Percentiles rank a stretch among this genome's conserved stretches.
These are phyloP conservation scores for Inga laurina DNA, from an alignment of 306 rosid species.

Conservation along the genomic window DNA sequence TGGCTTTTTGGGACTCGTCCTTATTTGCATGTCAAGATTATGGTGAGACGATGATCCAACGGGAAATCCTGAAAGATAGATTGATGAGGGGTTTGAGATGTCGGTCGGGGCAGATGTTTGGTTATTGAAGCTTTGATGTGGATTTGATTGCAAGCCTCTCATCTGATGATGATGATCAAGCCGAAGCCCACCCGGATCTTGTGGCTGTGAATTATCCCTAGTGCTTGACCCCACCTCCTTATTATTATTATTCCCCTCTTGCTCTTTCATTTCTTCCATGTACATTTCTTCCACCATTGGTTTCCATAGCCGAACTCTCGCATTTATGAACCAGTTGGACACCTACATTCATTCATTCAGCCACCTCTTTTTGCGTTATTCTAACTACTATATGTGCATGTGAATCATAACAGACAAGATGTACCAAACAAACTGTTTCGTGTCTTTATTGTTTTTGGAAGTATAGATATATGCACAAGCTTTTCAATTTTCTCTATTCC, in stretches of 20 bases:
- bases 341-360: conserved; percentile 50
- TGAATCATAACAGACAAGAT: not conserved
- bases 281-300: conserved; percentile 97
- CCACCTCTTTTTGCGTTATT: not conserved
- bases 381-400: not conserved
- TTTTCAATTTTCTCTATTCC: not conserved
- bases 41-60: not conserved
- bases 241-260: conserved; percentile 33
- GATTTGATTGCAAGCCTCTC: conserved; percentile 30
- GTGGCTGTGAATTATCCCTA: conserved; percentile 18
- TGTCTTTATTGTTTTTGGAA: not conserved
- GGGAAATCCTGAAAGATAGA: not conserved
- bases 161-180: conserved; percentile 1
- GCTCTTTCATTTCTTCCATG: conserved; percentile 66
- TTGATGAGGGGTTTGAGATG: not conserved
- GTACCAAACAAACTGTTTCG: no score
- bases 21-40: conserved; percentile 16
- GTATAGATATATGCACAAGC: not conserved
- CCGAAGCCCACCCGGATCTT: conserved; percentile 3
- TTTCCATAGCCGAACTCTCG: conserved; percentile 89
- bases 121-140: conserved; percentile 37
- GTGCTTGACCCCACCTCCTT: conserved; percentile 32
- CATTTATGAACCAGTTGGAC: conserved; percentile 89
- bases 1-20: conserved; percentile 39
- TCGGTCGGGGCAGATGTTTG: conserved; percentile 33